A percentile compares a stretch with the other conserved stretches of the same genome.
Conservation (phyloP, 2,329 filamentous ascomycete species). For the Colletotrichum euphorbiae region DNA sequence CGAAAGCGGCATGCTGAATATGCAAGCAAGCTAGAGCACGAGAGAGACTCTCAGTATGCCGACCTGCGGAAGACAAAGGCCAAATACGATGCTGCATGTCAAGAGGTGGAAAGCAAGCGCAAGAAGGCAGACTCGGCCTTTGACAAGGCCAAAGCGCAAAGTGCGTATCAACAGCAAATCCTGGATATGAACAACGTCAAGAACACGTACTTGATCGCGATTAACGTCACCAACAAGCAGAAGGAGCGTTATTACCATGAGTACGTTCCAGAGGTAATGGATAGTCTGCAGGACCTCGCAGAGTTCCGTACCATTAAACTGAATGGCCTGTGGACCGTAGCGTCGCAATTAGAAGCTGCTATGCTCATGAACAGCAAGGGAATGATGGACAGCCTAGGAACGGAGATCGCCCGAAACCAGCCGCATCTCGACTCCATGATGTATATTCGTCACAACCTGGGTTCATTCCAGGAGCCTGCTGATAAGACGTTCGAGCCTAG, state of each 20-base stretch:
- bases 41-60: slow-evolving; percentile 84
- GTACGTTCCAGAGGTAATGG: slow-evolving; percentile 92
- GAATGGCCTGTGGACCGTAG: slow-evolving; percentile 87
- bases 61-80: slow-evolving; percentile 91
- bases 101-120: slow-evolving; percentile 92
- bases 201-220: slow-evolving; percentile 96
- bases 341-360: slow-evolving; percentile 82
- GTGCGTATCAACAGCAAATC: slow-evolving; percentile 90
- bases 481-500: slow-evolving; percentile 93
- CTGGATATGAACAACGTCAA: slow-evolving; percentile 97
- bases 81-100: slow-evolving; percentile 92
- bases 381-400: slow-evolving; percentile 77
- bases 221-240: slow-evolving; percentile 97
- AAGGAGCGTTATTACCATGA: slow-evolving; percentile 98
- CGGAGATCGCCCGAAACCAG: slow-evolving; percentile 88
- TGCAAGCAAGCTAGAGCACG: slow-evolving; percentile 87
- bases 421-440: slow-evolving; percentile 95
- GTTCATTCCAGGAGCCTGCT: slow-evolving; percentile 82
- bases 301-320: slow-evolving; percentile 88
- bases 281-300: slow-evolving; percentile 92
- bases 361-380: slow-evolving; percentile 80
- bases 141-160: slow-evolving; percentile 92
- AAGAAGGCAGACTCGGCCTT: slow-evolving; percentile 97
- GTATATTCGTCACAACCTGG: slow-evolving; percentile 94
- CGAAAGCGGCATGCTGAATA: slow-evolving; percentile 93